A percentile compares a stretch with the other conserved stretches of the same genome.
phyloP scores from a whole-genome alignment of 2,329 filamentous ascomycete species.

The Aspergillus pseudoterreus region DNA sequence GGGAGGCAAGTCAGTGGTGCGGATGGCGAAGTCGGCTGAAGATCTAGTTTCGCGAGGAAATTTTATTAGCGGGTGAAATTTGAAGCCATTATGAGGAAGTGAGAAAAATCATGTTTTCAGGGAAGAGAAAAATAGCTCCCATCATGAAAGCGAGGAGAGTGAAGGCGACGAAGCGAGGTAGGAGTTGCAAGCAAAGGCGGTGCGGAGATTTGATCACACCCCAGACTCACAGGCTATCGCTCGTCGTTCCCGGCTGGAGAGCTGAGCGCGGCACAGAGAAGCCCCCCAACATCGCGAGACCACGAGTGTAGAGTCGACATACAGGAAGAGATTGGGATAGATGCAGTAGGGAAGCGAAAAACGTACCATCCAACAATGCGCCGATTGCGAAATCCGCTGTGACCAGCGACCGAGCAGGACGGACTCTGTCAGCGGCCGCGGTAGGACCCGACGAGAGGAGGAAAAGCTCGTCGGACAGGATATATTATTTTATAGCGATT shows the following conservation, averaged over 20 bases:
- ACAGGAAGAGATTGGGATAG: slow-evolving; percentile 1
- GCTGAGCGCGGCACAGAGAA: slow-evolving; percentile 19
- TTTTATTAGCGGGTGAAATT: not conserved
- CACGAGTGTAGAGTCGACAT: not conserved
- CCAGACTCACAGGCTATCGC: slow-evolving; percentile 24
- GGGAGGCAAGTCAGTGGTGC: not conserved
- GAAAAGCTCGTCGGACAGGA: slow-evolving; percentile 2
- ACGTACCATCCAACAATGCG: slow-evolving; percentile 39
- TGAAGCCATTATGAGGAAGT: not conserved
- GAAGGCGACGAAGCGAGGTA: slow-evolving; percentile 13
- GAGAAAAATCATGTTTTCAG: slow-evolving; percentile 2
- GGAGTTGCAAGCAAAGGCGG: slow-evolving; percentile 30
- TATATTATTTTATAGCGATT: not conserved
- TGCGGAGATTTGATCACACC: slow-evolving; percentile 39
- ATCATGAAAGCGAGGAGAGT: slow-evolving; percentile 5
- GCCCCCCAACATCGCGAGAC: slow-evolving; percentile 7
- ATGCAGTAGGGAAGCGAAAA: slow-evolving; percentile 15
- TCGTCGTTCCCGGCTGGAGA: slow-evolving; percentile 18
- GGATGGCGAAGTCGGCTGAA: not conserved
- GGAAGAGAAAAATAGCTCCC: slow-evolving; percentile 1
- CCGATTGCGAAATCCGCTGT: slow-evolving; percentile 27
- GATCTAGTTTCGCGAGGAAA: not conserved
- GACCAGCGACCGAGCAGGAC: slow-evolving; percentile 30
- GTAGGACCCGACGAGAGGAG: slow-evolving; percentile 10
- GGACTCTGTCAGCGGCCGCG: slow-evolving; percentile 20